phyloP scores from a whole-genome alignment of 768 basidiomycete species.

The Coprinellus aureogranulatus region DNA sequence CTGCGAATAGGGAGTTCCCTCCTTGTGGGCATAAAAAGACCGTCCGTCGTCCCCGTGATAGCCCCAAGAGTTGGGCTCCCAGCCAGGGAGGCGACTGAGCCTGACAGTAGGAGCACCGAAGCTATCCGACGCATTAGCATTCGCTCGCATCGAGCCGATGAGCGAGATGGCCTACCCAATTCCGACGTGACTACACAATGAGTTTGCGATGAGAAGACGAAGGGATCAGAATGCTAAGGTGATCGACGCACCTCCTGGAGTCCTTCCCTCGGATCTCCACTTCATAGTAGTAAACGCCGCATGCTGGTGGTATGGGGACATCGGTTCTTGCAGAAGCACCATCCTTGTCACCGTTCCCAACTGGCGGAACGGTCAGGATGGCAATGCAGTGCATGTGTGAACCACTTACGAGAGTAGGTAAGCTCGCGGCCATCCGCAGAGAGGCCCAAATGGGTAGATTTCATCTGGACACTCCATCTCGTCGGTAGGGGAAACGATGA shows the following conservation, averaged over 20 bases:
- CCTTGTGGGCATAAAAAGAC: conserved; percentile 71
- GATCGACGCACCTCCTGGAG: conserved; percentile 62
- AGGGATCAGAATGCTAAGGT: conserved; percentile 6
- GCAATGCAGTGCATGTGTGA: conserved; percentile 2
- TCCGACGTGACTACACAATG: conserved; percentile 65
- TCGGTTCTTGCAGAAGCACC: conserved; percentile 81
- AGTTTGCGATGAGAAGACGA: conserved; percentile 12
- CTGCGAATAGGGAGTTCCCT: conserved; percentile 71
- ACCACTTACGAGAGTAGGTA: conserved; percentile 56
- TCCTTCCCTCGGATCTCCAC: conserved; percentile 80
- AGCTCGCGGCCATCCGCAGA: conserved; percentile 73
- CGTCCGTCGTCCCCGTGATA: conserved; percentile 90
- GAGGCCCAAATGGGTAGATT: conserved; percentile 57
- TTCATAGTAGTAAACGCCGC: conserved; percentile 95
- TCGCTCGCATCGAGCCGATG: not conserved
- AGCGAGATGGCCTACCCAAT: conserved; percentile 56
- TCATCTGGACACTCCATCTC: conserved; percentile 73
- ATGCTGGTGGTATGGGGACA: conserved; percentile 74
- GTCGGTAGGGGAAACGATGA: conserved; percentile 61
- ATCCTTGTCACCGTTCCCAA: conserved; percentile 68
- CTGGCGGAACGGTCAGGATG: conserved; percentile 37
- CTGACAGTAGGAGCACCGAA: conserved; percentile 67
- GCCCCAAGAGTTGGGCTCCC: conserved; percentile 85
- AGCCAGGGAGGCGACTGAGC: conserved; percentile 77
- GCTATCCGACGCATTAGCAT: conserved; percentile 31